Conservation (phyloP, 2,329 filamentous ascomycete genomes). For the Pseudogymnoascus sp. region DNA sequence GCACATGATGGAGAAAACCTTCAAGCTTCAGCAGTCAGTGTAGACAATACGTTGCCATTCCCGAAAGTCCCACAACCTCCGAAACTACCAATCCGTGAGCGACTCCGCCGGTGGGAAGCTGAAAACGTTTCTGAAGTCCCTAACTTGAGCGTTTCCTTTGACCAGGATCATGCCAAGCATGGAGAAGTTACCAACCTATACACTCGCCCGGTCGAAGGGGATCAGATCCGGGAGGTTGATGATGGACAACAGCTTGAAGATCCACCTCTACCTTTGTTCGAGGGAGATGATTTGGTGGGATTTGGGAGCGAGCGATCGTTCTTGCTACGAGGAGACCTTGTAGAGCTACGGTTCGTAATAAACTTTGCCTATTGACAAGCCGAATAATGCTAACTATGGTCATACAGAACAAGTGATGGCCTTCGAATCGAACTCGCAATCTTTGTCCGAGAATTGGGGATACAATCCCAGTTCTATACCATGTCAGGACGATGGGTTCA, state of each 20-base stretch:
- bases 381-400: slow-evolving; percentile 10
- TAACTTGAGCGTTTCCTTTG: not conserved
- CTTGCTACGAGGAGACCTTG: slow-evolving; percentile 27
- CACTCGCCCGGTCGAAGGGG: not conserved
- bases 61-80: not conserved
- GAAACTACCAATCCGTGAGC: slow-evolving; percentile 2
- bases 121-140: not conserved
- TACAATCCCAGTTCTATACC: slow-evolving; percentile 38
- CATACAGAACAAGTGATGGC: slow-evolving; percentile 14
- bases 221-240: not conserved
- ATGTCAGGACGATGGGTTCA: slow-evolving; percentile 41
- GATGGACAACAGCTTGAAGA: not conserved
- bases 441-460: slow-evolving; percentile 35
- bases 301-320: slow-evolving; percentile 24
- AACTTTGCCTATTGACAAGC: not conserved
- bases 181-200: not conserved
- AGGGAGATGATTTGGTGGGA: slow-evolving; percentile 41
- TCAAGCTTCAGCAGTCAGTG: not conserved
- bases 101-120: slow-evolving; percentile 1
- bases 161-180: not conserved
- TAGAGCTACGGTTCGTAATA: slow-evolving; percentile 23
- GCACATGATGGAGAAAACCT: not conserved
- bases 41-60: not conserved
- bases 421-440: slow-evolving; percentile 34
- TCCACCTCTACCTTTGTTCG: slow-evolving; percentile 27